Conservation (phyloP, 148 eudicot genomes). For the Cornus kousa region DNA sequence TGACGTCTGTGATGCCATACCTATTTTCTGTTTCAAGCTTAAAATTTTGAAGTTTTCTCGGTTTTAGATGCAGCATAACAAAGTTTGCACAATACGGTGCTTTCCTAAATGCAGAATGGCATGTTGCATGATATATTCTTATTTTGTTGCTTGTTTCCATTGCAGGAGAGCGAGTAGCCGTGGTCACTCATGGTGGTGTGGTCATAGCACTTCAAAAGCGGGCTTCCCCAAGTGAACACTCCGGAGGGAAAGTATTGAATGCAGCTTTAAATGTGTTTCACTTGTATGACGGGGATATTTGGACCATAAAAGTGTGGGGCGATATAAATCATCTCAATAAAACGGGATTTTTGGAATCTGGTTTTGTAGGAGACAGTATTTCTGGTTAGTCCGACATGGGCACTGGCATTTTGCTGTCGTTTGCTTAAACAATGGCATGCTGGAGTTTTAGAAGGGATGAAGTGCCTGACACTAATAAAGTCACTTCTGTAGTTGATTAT, state of each 20-base stretch:
- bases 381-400: slow-evolving; percentile 53
- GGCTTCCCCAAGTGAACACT: slow-evolving; percentile 44
- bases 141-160: background rate
- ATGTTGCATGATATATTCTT: background rate
- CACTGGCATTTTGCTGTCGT: too few relatives aligned
- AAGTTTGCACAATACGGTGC: background rate
- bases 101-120: background rate
- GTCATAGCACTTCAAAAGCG: slow-evolving; percentile 61
- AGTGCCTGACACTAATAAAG: too few relatives aligned
- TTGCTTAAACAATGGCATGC: too few relatives aligned
- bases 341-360: slow-evolving; percentile 52
- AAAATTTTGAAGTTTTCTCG: background rate
- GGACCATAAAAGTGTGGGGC: slow-evolving; percentile 76
- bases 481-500: too few relatives aligned
- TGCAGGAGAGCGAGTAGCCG: slow-evolving; percentile 74
- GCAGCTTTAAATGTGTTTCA: slow-evolving; percentile 71
- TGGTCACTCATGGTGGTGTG: slow-evolving; percentile 82
- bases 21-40: background rate
- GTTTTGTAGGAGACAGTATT: slow-evolving; percentile 74
- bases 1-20: background rate
- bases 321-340: slow-evolving; percentile 73
- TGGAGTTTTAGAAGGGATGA: too few relatives aligned
- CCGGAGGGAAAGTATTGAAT: slow-evolving; percentile 46
- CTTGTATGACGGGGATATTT: slow-evolving; percentile 46
- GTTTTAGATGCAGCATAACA: background rate